A percentile compares a stretch with the other conserved stretches of the same genome.
phyloP scores from a whole-genome alignment of 108 stramenopile genomes.

The Nitzschia sp. region DNA sequence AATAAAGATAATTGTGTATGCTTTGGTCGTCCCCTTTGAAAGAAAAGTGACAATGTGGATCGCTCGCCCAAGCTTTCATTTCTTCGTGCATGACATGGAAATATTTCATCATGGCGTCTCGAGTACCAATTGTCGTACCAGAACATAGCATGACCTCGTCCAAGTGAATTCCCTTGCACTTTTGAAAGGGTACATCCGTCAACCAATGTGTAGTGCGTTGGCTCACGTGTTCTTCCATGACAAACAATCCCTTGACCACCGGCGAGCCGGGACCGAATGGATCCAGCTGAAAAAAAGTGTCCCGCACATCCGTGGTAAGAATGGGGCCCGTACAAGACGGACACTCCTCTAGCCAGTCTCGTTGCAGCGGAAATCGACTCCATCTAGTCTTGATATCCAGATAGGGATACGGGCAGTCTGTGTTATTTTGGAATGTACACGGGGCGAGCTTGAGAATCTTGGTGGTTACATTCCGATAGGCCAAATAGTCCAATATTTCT shows the following conservation, averaged over 20 bases:
- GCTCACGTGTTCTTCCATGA: constrained; percentile 63
- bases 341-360: constrained; percentile 68
- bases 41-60: constrained; percentile 53
- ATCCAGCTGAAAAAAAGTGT: constrained; percentile 71
- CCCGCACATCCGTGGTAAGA: constrained; percentile 67
- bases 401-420: constrained; percentile 41
- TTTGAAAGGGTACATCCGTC: constrained; percentile 37
- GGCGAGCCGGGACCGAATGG: constrained; percentile 68
- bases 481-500: constrained; percentile 41
- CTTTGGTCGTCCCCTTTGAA: too few species aligned
- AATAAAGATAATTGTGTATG: too few species aligned
- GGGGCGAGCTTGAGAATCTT: background rate
- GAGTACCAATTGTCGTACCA: constrained; percentile 71
- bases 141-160: constrained; percentile 64
- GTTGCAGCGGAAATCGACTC: constrained; percentile 61
- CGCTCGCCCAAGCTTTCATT: constrained; percentile 59
- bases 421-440: background rate
- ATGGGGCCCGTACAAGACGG: constrained; percentile 70
- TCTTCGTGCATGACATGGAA: constrained; percentile 64
- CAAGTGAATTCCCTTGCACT: constrained; percentile 45
- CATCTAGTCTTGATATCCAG: constrained; percentile 60
- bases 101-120: constrained; percentile 70
- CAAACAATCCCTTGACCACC: constrained; percentile 47
- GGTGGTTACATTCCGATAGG: constrained; percentile 31
- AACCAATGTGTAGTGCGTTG: constrained; percentile 71